Base-by-base conservation (phyloP, 169 alveolate species). In the Cryptosporidium canis region DNA sequence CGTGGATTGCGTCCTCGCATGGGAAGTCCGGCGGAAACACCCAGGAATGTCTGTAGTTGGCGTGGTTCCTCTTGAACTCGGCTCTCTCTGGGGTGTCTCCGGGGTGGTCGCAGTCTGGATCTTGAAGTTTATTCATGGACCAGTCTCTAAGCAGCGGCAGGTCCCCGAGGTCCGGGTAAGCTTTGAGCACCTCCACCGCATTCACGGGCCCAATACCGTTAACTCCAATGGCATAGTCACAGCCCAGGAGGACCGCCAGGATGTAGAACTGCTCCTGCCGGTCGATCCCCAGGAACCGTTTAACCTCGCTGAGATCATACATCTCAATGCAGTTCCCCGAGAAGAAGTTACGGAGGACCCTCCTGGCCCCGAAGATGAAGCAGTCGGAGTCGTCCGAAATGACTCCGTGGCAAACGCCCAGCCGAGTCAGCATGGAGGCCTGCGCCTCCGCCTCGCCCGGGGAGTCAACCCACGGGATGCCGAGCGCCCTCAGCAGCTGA, bases 391-490 rank as follows among this genome's bases (percentile, higher is more conserved):
- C 99, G 61, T 97, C 99, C 7, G 98, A 94, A 1, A 97, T 90
- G 37, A 97, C 98, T 2, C 98, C 98, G 85, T 94, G 95, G 33
- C 95, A 95, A 37, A 91, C 37, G 45, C 43, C 35, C 44, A 77
- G 29, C 14, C 29, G 66, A 45, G 92, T 95, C 45, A 97, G 90
- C 47, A 87, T 90, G 6, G 99, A 97, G 31, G 98, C 96, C 51
- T 97, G 98, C 16, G 99, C 97, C 83, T 97, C 99, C 12, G 99
- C 99, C 90, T 97, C 99, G 21, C 96, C 95, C 4, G 99, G 99
- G 3, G 99, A 97, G n/a, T 94, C 95, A 56, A 97, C 85, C 91
- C 91, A 96, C 0, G 99, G 99, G 21, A 97, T 91, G 12, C 98
- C 99, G 83, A 95, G 95, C 33, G 96, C 93, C 9, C 90, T 85